These are phyloP conservation scores for Aspergillus leporis DNA, from an alignment of 495 filamentous ascomycete species.

Conservation along the genomic window DNA sequence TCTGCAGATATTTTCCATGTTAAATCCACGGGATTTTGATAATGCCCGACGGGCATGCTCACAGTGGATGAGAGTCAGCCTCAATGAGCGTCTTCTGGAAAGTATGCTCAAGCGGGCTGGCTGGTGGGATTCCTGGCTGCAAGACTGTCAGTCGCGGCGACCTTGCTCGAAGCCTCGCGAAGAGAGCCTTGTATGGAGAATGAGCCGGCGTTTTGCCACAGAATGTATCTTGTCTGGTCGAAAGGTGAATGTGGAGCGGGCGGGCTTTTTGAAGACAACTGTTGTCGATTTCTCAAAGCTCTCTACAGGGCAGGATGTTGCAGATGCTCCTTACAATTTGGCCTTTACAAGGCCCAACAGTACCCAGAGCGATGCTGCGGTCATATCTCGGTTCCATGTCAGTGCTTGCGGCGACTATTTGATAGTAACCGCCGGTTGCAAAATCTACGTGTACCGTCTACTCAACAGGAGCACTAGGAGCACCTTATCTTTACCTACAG, in stretches of 20 bases:
- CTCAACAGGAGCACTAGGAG: slow-evolving; percentile 23
- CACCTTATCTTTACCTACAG: slow-evolving; percentile 13
- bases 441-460: slow-evolving; percentile 64
- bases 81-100: slow-evolving; percentile 54
- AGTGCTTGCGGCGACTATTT: slow-evolving; percentile 63
- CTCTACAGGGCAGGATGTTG: slow-evolving; percentile 9
- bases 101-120: slow-evolving; percentile 57
- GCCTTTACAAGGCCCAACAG: slow-evolving; percentile 21
- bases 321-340: neutral
- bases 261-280: slow-evolving; percentile 27
- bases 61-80: slow-evolving; percentile 63
- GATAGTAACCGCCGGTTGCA: slow-evolving; percentile 55
- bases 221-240: slow-evolving; percentile 60
- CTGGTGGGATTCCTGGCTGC: slow-evolving; percentile 54
- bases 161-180: slow-evolving; percentile 16
- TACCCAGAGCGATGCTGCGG: slow-evolving; percentile 12
- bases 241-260: slow-evolving; percentile 44
- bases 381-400: slow-evolving; percentile 46
- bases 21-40: slow-evolving; percentile 64
- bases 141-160: slow-evolving; percentile 33
- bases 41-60: slow-evolving; percentile 65
- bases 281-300: slow-evolving; percentile 38
- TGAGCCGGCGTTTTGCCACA: slow-evolving; percentile 61
- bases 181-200: slow-evolving; percentile 50
- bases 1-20: slow-evolving; percentile 55